Percentiles rank a stretch among this genome's conserved stretches.
Evolutionary conservation across 495 filamentous ascomycete species (phyloP).

Genomic region (Evansstolkia leycettana): DNA sequence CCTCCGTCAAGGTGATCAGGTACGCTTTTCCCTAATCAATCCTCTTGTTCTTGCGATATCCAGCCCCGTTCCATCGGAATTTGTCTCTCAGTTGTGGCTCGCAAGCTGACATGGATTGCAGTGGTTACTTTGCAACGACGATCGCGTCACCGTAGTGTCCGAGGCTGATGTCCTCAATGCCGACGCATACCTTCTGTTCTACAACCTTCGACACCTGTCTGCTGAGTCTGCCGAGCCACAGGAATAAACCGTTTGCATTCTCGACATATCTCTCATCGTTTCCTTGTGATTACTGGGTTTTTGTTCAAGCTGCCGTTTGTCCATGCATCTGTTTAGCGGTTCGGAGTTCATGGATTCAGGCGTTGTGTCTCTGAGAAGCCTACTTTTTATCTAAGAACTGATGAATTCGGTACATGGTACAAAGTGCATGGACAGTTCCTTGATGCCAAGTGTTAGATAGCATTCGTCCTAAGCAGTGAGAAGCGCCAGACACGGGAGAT

Average conservation of each 20-base stretch:
- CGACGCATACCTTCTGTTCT: constrained; percentile 81
- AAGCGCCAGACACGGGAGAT: no score
- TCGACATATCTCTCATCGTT: neutral
- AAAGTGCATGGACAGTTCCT: no score
- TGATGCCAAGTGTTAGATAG: no score
- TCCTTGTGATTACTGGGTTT: neutral
- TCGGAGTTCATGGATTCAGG: no score
- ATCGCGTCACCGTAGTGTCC: constrained; percentile 66
- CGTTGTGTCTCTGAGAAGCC: no score
- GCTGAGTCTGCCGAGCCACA: no score
- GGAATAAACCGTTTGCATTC: neutral
- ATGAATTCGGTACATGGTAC: no score
- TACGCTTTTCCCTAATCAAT: constrained; percentile 20
- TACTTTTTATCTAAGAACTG: no score
- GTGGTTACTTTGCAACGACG: constrained; percentile 92
- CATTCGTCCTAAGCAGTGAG: no score
- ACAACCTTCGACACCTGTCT: constrained; percentile 53
- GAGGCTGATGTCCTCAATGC: constrained; percentile 70
- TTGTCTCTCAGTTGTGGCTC: neutral
- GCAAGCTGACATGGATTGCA: constrained; percentile 16
- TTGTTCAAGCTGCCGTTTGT: no score
- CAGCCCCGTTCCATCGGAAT: neutral
- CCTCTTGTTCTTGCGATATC: neutral
- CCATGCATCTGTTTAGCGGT: no score
- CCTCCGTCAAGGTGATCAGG: constrained; percentile 63